A percentile compares a stretch with the other conserved stretches of the same genome.
These are phyloP conservation scores for Hyphodiscus hymeniophilus DNA, from an alignment of 495 filamentous ascomycete species.

Conservation along the genomic window DNA sequence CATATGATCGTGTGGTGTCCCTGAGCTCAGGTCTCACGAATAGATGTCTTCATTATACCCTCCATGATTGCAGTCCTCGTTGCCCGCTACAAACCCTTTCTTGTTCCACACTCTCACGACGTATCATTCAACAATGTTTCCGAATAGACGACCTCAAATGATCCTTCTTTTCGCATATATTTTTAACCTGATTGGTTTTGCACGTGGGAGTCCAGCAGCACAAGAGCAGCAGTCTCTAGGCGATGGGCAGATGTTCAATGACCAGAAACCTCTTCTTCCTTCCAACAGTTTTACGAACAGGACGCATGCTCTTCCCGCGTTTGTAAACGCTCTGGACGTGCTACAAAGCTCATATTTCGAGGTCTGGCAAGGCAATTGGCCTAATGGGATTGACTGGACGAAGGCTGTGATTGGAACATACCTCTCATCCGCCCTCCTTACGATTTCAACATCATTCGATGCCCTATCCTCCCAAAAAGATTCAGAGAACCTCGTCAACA, in stretches of 20 bases:
- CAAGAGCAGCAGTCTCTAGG: background rate
- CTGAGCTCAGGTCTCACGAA: background rate
- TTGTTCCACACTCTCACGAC: background rate
- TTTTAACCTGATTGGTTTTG: background rate
- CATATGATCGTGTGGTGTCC: background rate
- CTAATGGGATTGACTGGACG: constrained; percentile 88
- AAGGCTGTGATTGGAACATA: constrained; percentile 80
- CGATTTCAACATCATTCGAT: constrained; percentile 42
- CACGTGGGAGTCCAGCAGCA: background rate
- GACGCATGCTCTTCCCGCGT: constrained; percentile 16
- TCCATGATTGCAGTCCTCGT: constrained; percentile 15
- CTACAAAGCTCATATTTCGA: constrained; percentile 76
- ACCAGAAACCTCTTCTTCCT: constrained; percentile 1
- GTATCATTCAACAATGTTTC: background rate
- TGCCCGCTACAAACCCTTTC: background rate
- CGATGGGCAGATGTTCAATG: background rate
- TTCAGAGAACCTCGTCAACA: constrained; percentile 67
- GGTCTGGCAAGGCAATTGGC: constrained; percentile 75
- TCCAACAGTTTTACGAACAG: constrained; percentile 1
- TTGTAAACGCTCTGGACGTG: constrained; percentile 56
- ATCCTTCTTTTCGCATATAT: background rate
- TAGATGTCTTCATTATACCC: constrained; percentile 22
- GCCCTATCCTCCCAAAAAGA: constrained; percentile 31
- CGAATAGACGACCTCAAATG: constrained; percentile 1
- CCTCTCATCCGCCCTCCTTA: constrained; percentile 57